Evolutionary conservation across 345 rosid genomes (phyloP), one percentile per base, ranked within the genome.

Genomic region (Syzygium aqueum): DNA sequence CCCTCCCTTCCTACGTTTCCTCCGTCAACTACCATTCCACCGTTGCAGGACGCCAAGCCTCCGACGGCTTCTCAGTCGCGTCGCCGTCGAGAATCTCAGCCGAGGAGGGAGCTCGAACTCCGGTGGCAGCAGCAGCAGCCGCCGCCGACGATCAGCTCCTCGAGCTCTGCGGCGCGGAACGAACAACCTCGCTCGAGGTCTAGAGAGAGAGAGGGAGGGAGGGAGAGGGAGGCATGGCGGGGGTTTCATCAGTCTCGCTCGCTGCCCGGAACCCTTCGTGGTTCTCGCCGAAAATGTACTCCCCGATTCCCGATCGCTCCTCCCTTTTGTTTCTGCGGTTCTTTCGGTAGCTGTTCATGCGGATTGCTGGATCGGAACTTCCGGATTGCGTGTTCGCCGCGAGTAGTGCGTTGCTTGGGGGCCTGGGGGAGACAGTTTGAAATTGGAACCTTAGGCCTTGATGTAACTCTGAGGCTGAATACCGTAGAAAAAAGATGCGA

Each of bases 231-330:
- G 65, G 22, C 14, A 84, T 87, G 89, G 93, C 63, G 37, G 89
- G 87, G 51, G 89, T 84, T 87, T 86, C 92, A 1, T 86, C 92
- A 1, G 63, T 63, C 51, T 53, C 92, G 52, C 89, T 85, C 40
- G 84, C 96, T 43, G 89, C 89, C 87, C 86, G 92, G 14, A 84
- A 87, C 19, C 95, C 96, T 84, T 96, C 98, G 17, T 96, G 98
- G 98, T 95, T 97, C 91, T 91, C 97, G 46, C 98, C 99, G 12
- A 91, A 90, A 88, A 94, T 93, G 99, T 97, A 77, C 11, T 23
- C 21, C 87, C 51, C 82, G 49, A 37, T 61, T 61, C 73, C 46
- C 1, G 25, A 84, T n/a, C 7, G 86, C 86, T 7, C 85, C 51
- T 83, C 43, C 54, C 88, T 86, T 52, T 73, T 11, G 49, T 19